These are phyloP conservation scores for Calonectria leucothoes DNA, from an alignment of 2,329 filamentous ascomycete species.

Conservation along the genomic window DNA sequence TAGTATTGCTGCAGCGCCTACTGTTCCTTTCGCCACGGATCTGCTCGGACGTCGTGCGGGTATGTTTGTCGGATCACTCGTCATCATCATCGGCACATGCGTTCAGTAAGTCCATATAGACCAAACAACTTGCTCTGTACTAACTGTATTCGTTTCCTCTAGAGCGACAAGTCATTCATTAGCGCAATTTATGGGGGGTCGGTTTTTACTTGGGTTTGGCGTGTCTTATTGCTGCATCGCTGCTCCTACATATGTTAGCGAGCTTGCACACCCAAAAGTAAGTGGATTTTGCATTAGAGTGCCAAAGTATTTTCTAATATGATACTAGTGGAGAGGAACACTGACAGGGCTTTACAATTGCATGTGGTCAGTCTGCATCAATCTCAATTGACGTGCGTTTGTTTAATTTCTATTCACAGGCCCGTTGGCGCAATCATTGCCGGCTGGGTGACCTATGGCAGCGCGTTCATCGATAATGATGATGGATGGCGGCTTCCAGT, in stretches of 20 bases:
- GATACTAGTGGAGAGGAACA: constrained; percentile 56
- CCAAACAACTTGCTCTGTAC: too few species aligned
- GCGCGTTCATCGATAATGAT: constrained; percentile 48
- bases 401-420: constrained; percentile 8
- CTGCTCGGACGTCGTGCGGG: constrained; percentile 54
- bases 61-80: constrained; percentile 52
- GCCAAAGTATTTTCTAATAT: not conserved
- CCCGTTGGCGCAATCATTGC: constrained; percentile 62
- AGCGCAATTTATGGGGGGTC: constrained; percentile 58
- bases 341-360: constrained; percentile 55
- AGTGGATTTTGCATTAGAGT: accelerated
- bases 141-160: constrained; percentile 12
- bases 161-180: constrained; percentile 46
- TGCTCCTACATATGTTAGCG: constrained; percentile 55
- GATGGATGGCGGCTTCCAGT: constrained; percentile 52
- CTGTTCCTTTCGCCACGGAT: constrained; percentile 55
- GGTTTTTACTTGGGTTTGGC: constrained; percentile 67
- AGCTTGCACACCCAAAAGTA: constrained; percentile 62
- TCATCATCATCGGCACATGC: constrained; percentile 56
- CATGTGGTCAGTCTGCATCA: constrained; percentile 30
- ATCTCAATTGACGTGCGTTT: not conserved
- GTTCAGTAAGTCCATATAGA: constrained; percentile 44
- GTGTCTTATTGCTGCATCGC: constrained; percentile 54
- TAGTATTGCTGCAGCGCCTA: constrained; percentile 52
- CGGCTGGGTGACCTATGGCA: constrained; percentile 65